Evolutionary conservation across 371 early-diverging fungal genomes (phyloP), one percentile per base, ranked within the genome.

Genomic region (Circinella minor): DNA sequence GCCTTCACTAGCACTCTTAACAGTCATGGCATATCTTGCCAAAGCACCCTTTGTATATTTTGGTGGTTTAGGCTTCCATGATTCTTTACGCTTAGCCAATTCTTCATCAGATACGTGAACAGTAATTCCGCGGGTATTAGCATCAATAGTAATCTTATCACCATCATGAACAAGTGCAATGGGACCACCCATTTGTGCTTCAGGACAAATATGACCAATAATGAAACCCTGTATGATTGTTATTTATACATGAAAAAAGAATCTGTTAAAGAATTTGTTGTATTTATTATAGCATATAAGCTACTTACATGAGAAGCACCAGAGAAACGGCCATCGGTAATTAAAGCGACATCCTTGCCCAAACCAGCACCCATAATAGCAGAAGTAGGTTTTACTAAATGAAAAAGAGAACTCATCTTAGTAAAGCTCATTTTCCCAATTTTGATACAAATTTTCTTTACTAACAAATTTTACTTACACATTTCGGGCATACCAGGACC

Each of bases 361-460:
- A 98, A 88, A 14, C 98, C 98, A 15, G 98, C 97, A 18, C 98
- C 98, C 96, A 96, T 97, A 73, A 96, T 94, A 51, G 94, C 95
- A 75, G 90, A 87, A 27, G 95, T 94, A n/a, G 96, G 96, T 36
- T 94, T 95, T 75, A 96, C 86, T 86, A 66, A 13, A 43, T 43
- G 5, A 13, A 51, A n/a, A 5, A 3, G 8, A 15, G 5, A 64
- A 17, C 36, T 49, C 43, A 38, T 27, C 27, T 27, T 27, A 34
- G 34, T 67, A 9, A 11, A 43, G 43, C 11, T 43, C 43, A 43
- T 9, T 43, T 1, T 43, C 6, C 43, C 11, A 9, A 9, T 43
- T 43, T 43, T 43, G 6, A 9, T 48, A 43, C 39, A 15, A 66
- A 48, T 6, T 49, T 27, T 55, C 65, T 37, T 46, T 4, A 15